Conservation (phyloP, 495 filamentous ascomycete genomes). For the Talaromyces adpressus region DNA sequence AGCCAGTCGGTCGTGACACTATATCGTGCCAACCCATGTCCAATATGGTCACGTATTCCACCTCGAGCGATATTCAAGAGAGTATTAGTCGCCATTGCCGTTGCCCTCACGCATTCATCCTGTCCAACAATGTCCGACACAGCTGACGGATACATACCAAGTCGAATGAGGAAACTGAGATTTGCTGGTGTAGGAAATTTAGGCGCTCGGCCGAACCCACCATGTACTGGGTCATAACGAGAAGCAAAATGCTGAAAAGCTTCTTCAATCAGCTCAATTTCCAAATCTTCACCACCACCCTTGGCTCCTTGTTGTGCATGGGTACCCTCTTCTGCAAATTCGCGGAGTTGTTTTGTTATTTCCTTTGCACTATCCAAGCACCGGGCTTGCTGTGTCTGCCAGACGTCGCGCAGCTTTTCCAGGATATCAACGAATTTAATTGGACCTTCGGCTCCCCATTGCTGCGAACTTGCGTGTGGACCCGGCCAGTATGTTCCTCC, state of each 20-base stretch:
- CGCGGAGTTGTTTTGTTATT: constrained; percentile 69
- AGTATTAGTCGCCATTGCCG: constrained; percentile 75
- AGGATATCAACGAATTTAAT: constrained; percentile 75
- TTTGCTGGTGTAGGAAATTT: constrained; percentile 92
- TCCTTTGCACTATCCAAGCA: constrained; percentile 77
- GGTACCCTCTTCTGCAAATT: constrained; percentile 83
- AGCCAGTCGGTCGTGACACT: constrained; percentile 88
- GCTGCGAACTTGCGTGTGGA: constrained; percentile 46
- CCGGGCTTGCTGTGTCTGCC: constrained; percentile 74
- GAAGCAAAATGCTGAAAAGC: constrained; percentile 71
- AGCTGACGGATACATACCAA: constrained; percentile 62
- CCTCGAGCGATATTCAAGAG: constrained; percentile 76
- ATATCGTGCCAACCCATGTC: constrained; percentile 83
- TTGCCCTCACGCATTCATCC: constrained; percentile 66
- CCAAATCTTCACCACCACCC: constrained; percentile 57
- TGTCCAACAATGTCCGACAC: constrained; percentile 83
- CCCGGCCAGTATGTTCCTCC: constrained; percentile 97
- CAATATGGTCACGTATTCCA: constrained; percentile 88
- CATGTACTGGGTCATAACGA: constrained; percentile 71
- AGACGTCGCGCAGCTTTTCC: constrained; percentile 71
- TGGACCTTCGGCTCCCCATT: constrained; percentile 41
- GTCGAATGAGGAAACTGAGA: constrained; percentile 71
- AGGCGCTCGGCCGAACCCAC: constrained; percentile 67
- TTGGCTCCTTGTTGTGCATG: constrained; percentile 45
- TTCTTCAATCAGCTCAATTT: constrained; percentile 87